Percentiles rank a stretch among this genome's conserved stretches.
phyloP scores from a whole-genome alignment of 163 green algal species.

The Coccomyxa subellipsoidea region DNA sequence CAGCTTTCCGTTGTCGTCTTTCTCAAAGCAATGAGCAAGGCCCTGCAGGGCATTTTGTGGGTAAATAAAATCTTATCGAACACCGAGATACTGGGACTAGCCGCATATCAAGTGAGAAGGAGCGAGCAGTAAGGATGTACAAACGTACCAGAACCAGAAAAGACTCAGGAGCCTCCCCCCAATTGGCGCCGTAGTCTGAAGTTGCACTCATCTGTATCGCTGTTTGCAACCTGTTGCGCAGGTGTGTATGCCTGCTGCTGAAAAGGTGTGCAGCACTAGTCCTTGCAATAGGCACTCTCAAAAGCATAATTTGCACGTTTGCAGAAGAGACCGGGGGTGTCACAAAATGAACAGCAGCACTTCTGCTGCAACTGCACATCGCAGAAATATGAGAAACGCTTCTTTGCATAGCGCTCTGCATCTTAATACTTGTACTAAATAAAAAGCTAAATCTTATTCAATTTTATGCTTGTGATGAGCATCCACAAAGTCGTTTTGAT shows the following conservation, averaged over 20 bases:
- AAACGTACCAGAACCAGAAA: neutral
- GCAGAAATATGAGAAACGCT: neutral
- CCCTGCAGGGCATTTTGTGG: constrained; percentile 45
- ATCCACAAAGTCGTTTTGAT: neutral
- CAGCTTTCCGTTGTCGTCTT: constrained; percentile 66
- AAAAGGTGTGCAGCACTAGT: neutral
- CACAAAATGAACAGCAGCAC: neutral
- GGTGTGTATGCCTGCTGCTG: neutral
- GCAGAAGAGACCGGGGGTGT: neutral
- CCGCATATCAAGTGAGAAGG: no score
- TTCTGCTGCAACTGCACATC: neutral
- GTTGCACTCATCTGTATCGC: neutral
- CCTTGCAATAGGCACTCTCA: neutral
- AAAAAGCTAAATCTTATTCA: no score
- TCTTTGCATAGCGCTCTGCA: neutral
- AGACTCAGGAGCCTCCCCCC: neutral
- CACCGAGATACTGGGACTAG: no score
- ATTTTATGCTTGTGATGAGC: no score
- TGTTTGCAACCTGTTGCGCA: neutral
- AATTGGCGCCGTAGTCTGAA: neutral
- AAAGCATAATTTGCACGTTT: neutral
- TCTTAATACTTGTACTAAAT: no score
- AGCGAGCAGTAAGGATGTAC: no score
- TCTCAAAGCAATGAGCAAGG: constrained; percentile 82
- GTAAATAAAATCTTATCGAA: no score